Conservation (phyloP, 2,329 filamentous ascomycete genomes). For the Alternaria consortialis region DNA sequence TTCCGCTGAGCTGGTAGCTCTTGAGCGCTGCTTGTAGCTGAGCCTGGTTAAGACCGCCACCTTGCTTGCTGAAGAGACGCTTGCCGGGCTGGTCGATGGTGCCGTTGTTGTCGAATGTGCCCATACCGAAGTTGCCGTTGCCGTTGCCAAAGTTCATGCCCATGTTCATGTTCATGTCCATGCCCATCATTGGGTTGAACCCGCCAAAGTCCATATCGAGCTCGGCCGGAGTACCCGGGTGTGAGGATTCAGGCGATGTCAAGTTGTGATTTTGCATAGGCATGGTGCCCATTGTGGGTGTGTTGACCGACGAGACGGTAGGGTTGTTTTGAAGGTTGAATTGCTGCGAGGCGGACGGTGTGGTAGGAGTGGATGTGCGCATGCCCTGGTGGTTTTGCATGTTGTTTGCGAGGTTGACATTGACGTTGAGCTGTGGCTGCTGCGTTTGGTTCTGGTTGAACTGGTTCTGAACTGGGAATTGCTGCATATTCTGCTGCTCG, state of each 20-base stretch:
- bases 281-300: slow-evolving; percentile 85
- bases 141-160: slow-evolving; percentile 44
- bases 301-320: slow-evolving; percentile 96
- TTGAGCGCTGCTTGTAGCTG: slow-evolving; percentile 79
- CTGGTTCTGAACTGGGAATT: slow-evolving; percentile 63
- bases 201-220: slow-evolving; percentile 74
- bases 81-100: slow-evolving; percentile 94
- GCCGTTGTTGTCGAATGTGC: slow-evolving; percentile 51
- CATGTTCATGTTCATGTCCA: slow-evolving; percentile 44
- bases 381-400: slow-evolving; percentile 77
- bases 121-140: slow-evolving; percentile 53
- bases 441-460: slow-evolving; percentile 64
- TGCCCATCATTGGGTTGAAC: slow-evolving; percentile 50
- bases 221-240: slow-evolving; percentile 74
- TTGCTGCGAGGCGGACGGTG: slow-evolving; percentile 72
- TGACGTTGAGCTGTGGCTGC: slow-evolving; percentile 79
- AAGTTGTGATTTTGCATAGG: slow-evolving; percentile 68
- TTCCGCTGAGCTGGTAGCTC: slow-evolving; percentile 72
- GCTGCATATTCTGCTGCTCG: slow-evolving; percentile 66
- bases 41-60: slow-evolving; percentile 73
- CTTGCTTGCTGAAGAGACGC: slow-evolving; percentile 84
- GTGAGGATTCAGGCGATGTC: slow-evolving; percentile 71
- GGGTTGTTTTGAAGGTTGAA: slow-evolving; percentile 91
- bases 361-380: slow-evolving; percentile 84
- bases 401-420: slow-evolving; percentile 79